These are phyloP conservation scores for Colletotrichum spaethianum DNA, from an alignment of 2,329 filamentous ascomycete species.

Conservation along the genomic window DNA sequence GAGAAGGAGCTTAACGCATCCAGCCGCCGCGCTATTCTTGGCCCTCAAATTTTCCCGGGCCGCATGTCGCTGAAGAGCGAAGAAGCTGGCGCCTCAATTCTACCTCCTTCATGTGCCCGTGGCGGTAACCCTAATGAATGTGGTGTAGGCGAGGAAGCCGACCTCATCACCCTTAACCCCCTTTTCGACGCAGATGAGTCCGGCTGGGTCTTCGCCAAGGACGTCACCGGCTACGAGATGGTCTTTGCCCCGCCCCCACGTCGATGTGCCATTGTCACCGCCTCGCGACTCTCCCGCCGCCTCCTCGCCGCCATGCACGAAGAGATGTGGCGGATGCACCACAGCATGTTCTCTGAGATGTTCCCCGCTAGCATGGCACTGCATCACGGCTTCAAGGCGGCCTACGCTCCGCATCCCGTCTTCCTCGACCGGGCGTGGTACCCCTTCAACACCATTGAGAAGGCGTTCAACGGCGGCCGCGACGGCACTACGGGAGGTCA, in stretches of 20 bases:
- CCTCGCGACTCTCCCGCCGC: constrained; percentile 76
- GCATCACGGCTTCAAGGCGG: constrained; percentile 83
- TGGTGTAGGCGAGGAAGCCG: constrained; percentile 79
- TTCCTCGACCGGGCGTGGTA: constrained; percentile 84
- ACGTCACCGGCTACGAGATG: constrained; percentile 78
- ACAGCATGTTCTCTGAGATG: constrained; percentile 86
- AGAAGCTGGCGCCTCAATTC: constrained; percentile 64
- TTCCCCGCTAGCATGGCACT: constrained; percentile 79
- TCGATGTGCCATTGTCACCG: constrained; percentile 80
- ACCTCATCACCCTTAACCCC: constrained; percentile 84
- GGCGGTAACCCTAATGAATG: constrained; percentile 68
- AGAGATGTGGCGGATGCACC: constrained; percentile 76
- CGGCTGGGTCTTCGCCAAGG: constrained; percentile 80
- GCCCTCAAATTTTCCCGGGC: constrained; percentile 70
- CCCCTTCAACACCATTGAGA: constrained; percentile 76
- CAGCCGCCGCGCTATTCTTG: constrained; percentile 74
- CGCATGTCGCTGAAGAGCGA: constrained; percentile 64
- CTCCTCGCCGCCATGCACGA: constrained; percentile 81
- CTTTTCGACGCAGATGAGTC: constrained; percentile 80
- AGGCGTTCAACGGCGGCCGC: constrained; percentile 84
- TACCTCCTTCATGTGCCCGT: constrained; percentile 69
- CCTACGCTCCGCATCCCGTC: constrained; percentile 86
- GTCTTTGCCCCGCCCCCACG: constrained; percentile 71
- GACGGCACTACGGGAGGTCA: constrained; percentile 75
- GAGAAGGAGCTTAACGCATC: constrained; percentile 70